A percentile compares a stretch with the other conserved stretches of the same genome.
These are phyloP conservation scores for Zizania palustris DNA, from an alignment of 202 grass and related monocot species.

Conservation along the genomic window DNA sequence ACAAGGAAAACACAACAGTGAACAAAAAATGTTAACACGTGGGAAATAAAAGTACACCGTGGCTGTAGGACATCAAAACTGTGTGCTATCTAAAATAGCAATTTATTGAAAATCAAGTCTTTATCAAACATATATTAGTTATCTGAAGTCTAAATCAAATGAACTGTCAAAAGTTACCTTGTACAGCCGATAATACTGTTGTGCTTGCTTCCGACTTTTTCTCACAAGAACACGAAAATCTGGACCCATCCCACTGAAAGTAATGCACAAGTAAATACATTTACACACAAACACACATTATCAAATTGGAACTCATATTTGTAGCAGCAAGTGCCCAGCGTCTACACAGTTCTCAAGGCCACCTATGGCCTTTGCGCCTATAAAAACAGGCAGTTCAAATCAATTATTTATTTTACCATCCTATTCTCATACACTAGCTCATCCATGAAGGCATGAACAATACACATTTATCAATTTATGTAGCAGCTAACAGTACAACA, in stretches of 20 bases:
- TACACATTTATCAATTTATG: background rate
- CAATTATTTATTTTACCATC: background rate
- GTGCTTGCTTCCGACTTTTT: constrained; percentile 97
- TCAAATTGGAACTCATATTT: background rate
- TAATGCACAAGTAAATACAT: constrained; percentile 31
- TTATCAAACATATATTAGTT: background rate
- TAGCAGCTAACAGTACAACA: background rate
- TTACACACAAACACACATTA: background rate
- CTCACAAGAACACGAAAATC: constrained; percentile 96
- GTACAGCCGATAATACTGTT: constrained; percentile 92
- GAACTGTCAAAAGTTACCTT: constrained; percentile 56
- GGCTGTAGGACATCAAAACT: background rate
- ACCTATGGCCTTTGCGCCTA: background rate
- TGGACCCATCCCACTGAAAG: constrained; percentile 93
- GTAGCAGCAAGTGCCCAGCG: background rate
- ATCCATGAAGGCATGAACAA: background rate
- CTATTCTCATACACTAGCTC: background rate
- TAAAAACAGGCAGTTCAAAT: background rate
- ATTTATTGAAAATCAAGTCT: constrained; percentile 11
- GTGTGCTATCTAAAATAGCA: background rate
- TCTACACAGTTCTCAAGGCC: background rate
- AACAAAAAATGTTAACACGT: background rate
- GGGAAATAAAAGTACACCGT: background rate
- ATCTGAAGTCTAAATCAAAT: background rate
- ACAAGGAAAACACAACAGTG: constrained; percentile 15